phyloP scores from a whole-genome alignment of 441 rosid species.

The Brassica balearica region DNA sequence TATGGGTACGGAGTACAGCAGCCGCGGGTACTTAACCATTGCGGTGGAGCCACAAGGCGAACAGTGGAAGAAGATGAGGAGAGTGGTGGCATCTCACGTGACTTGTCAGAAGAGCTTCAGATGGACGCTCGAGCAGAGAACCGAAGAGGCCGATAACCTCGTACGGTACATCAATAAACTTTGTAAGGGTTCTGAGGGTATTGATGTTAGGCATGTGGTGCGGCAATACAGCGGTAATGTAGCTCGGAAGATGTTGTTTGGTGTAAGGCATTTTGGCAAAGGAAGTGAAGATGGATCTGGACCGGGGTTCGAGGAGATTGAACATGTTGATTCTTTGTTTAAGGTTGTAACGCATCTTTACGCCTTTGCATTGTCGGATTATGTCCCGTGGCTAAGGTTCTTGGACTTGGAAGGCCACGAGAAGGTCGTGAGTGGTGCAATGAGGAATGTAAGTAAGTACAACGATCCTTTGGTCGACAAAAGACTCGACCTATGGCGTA shows the following conservation, averaged over 20 bases:
- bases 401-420: slow-evolving; percentile 70
- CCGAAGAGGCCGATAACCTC: slow-evolving; percentile 60
- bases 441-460: slow-evolving; percentile 44
- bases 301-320: slow-evolving; percentile 56
- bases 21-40: slow-evolving; percentile 48
- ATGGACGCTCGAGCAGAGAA: slow-evolving; percentile 43
- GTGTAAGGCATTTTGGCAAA: slow-evolving; percentile 50
- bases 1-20: slow-evolving; percentile 30
- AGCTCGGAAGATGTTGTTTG: slow-evolving; percentile 52
- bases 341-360: slow-evolving; percentile 40
- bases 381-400: slow-evolving; percentile 53
- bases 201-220: slow-evolving; percentile 48
- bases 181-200: slow-evolving; percentile 10
- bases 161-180: slow-evolving; percentile 47
- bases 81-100: slow-evolving; percentile 47
- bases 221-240: slow-evolving; percentile 57
- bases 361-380: slow-evolving; percentile 64
- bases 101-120: slow-evolving; percentile 42
- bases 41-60: slow-evolving; percentile 46
- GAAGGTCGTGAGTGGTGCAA: slow-evolving; percentile 41
- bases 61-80: slow-evolving; percentile 72
- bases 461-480: slow-evolving; percentile 57
- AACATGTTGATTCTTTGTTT: slow-evolving; percentile 57
- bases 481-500: slow-evolving; percentile 53
- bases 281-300: slow-evolving; percentile 54